Evolutionary conservation across 2,329 filamentous ascomycete genomes (phyloP), one percentile per base, ranked within the genome.

Genomic region (Alternaria arbusti): DNA sequence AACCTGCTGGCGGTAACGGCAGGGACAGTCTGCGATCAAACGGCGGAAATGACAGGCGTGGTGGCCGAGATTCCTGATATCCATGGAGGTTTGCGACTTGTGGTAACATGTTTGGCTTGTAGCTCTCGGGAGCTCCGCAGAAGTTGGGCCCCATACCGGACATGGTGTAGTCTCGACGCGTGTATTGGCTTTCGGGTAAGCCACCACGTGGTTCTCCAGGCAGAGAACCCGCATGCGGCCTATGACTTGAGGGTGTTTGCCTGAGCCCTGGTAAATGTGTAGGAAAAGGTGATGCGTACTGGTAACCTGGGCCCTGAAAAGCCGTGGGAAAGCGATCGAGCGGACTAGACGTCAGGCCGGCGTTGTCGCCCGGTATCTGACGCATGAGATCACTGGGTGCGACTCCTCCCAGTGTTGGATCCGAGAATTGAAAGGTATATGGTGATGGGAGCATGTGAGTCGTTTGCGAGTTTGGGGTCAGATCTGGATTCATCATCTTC

Each of bases 1-100:
- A 47, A 4, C 54, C 74, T 23, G 69, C 56, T 30, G 70, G 70
- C 17, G 73, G 74, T 22, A 63, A 47, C 26, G 66, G 61, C 44
- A 62, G 52, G 20, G 46, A 23, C 8, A 47, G 30, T 13, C 28
- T 44, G 43, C 11, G 25, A 7, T 49, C 23, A 7, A 45, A 44
- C 1, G 25, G 32, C 4, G 20, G 25, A 26, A 32, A 22, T 3
- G 49, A 20, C 20, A 44, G 7, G 8, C 13, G 20, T 10, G 28
- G 60, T 15, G 20, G 13, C 9, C 5, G 8, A 4, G n/a, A 20
- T 1, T 12, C 5, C 20, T 36, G 20, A 12, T 22, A 44, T 6
- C 12, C 30, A 5, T 20, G 13, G 40, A 28, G 12, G 26, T 25
- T n/a, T 20, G 51, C 22, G n/a, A 12, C 15, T 6, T 55, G 43